Percentiles rank a stretch among this genome's conserved stretches.
Evolutionary conservation across 1,139 yeast genomes (phyloP).

Genomic region (Magnusiomyces sp.): DNA sequence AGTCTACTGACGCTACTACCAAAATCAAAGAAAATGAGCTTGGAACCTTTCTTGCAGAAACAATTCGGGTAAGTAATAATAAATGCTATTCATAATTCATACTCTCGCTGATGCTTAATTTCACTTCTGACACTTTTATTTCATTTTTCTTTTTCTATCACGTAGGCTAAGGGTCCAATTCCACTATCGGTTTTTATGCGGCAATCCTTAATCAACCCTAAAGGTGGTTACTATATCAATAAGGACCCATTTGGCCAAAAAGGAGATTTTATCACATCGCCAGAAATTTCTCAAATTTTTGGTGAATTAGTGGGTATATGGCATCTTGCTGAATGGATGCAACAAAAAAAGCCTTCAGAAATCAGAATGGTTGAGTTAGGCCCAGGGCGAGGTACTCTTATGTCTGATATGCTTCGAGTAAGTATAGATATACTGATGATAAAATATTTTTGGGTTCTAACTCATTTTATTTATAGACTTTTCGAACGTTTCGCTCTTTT

Average conservation of each 20-base stretch:
- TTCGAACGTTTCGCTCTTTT: constrained; percentile 25
- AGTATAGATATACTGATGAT: constrained; percentile 26
- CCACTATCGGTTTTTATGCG: constrained; percentile 70
- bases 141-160: not conserved
- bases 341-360: constrained; percentile 43
- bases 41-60: constrained; percentile 13
- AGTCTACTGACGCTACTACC: too few species aligned
- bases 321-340: constrained; percentile 48
- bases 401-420: constrained; percentile 50
- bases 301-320: constrained; percentile 83
- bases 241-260: constrained; percentile 58
- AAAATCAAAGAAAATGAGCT: constrained; percentile 11
- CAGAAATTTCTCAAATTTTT: constrained; percentile 80
- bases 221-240: constrained; percentile 72
- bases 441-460: too few species aligned
- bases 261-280: constrained; percentile 81
- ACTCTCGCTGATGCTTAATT: not conserved
- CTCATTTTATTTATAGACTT: constrained; percentile 15
- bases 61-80: constrained; percentile 8
- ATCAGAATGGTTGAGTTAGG: constrained; percentile 74
- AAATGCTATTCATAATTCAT: not conserved
- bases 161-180: constrained; percentile 62
- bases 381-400: constrained; percentile 77
- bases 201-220: constrained; percentile 74
- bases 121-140: not conserved